Evolutionary conservation across 768 basidiomycete genomes (phyloP).

Genomic region (Leccinellum albellum): DNA sequence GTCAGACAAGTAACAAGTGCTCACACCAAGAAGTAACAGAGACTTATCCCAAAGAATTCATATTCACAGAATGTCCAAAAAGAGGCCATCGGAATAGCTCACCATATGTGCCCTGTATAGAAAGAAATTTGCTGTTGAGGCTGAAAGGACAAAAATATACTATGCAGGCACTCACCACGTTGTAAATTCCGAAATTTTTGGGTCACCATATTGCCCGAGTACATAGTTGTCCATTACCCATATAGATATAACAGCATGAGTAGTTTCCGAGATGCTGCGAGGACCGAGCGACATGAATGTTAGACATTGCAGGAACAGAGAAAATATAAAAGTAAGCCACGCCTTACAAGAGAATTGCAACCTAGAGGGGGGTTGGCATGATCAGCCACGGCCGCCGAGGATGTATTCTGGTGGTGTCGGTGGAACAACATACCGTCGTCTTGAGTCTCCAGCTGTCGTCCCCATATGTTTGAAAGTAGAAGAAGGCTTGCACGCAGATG

Average conservation of each 20-base stretch:
- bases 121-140: too few relatives aligned
- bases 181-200: too few relatives aligned
- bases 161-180: too few relatives aligned
- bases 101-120: too few relatives aligned
- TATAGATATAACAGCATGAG: conserved; percentile 21
- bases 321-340: too few relatives aligned
- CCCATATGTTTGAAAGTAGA: conserved; percentile 25
- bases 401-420: background rate
- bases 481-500: conserved; percentile 27
- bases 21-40: too few relatives aligned
- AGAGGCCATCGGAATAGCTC: too few relatives aligned
- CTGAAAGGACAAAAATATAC: too few relatives aligned
- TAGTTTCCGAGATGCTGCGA: conserved; percentile 20
- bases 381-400: background rate
- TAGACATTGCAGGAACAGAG: background rate
- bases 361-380: conserved; percentile 7
- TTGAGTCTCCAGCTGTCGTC: conserved; percentile 18
- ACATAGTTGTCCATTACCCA: conserved; percentile 24
- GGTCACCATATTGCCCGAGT: conserved; percentile 12
- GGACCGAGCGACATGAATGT: background rate
- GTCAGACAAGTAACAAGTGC: too few relatives aligned
- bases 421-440: conserved; percentile 13
- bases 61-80: too few relatives aligned
- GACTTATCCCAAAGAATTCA: too few relatives aligned
- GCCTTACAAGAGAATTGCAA: conserved; percentile 19